Base-by-base conservation (phyloP, 23 red algal species). In the Gracilaria vermiculophylla region DNA sequence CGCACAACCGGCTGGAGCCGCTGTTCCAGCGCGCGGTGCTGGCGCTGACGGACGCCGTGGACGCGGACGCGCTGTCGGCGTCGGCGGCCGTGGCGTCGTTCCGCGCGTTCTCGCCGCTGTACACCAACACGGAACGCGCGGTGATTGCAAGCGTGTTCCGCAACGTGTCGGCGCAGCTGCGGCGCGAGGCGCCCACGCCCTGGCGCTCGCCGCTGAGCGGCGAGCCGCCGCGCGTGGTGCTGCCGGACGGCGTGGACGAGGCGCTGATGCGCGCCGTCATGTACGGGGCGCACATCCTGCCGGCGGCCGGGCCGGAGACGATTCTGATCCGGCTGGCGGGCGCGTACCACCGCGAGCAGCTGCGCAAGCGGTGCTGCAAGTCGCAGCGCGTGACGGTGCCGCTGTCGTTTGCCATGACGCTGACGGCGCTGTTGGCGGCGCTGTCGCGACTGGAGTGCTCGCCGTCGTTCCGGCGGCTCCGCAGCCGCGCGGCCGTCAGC, bases 371-470 rank as follows among this genome's bases (percentile, higher is more conserved):
- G 29, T 45, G 32, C 6, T 14, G 31, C 11, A 57, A 64, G 42
- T 34, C 39, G 20, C 53, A 73, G 7, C 62, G 81, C 36, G 50
- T 86, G 52, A 48, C 47, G 35, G 81, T 86, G 0, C 81, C 81
- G 21, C 42, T 86, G 23, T 86, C 81, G n/a, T 86, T 86, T 43
- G 60, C 81, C 33, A 70, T 86, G 62, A 86, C 81, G 42, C 44
- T 86, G 61, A 86, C 81, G 28, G 81, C 61, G 60, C 24, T 64
- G 35, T 34, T 86, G 15, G 81, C 81, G 1, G 65, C 66, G 11
- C 61, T 86, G 54, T 57, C 81, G 15, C 35, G 81, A 27, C 44
- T 86, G 25, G 81, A 86, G 35, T 86, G 81, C 45, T 49, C 81
- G 11, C 33, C 49, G 36, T 11, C 60, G 35, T 86, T 65, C 32